phyloP scores from a whole-genome alignment of 805 yeast species.

The Suhomyces emberorum region DNA sequence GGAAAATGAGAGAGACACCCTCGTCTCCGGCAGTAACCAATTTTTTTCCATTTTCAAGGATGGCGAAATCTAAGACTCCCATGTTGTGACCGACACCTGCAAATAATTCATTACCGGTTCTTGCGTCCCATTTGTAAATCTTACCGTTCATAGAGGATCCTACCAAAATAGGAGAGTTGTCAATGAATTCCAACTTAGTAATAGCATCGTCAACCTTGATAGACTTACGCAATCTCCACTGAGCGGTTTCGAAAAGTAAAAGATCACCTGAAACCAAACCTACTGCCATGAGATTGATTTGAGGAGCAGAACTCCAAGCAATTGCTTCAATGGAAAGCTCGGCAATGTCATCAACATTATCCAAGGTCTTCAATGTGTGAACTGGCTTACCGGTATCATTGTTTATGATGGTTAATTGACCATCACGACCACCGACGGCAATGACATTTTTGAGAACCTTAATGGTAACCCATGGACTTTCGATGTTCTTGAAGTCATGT shows the following conservation, averaged over 20 bases:
- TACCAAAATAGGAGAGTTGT: conserved; percentile 54
- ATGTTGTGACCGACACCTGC: conserved; percentile 88
- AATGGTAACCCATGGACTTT: conserved; percentile 87
- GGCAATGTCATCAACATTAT: conserved; percentile 44
- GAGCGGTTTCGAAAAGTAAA: conserved; percentile 73
- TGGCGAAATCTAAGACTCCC: conserved; percentile 86
- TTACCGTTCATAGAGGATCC: conserved; percentile 84
- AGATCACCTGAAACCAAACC: conserved; percentile 90
- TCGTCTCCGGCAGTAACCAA: conserved; percentile 95
- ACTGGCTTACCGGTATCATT: conserved; percentile 69
- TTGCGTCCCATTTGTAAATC: conserved; percentile 82
- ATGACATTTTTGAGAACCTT: conserved; percentile 50
- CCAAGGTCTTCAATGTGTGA: conserved; percentile 62
- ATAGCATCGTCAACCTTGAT: conserved; percentile 75
- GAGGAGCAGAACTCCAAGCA: conserved; percentile 63
- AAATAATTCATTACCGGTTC: conserved; percentile 76
- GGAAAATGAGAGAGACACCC: conserved; percentile 81
- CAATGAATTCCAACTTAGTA: conserved; percentile 71
- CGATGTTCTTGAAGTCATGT: conserved; percentile 64
- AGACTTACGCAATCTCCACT: conserved; percentile 81
- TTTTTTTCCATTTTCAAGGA: conserved; percentile 62
- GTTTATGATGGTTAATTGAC: conserved; percentile 76
- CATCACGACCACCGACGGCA: conserved; percentile 88
- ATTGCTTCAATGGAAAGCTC: conserved; percentile 56
- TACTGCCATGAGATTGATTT: conserved; percentile 63